Evolutionary conservation across 2,329 filamentous ascomycete species (phyloP).

Genomic region (Fusarium mundagurra): DNA sequence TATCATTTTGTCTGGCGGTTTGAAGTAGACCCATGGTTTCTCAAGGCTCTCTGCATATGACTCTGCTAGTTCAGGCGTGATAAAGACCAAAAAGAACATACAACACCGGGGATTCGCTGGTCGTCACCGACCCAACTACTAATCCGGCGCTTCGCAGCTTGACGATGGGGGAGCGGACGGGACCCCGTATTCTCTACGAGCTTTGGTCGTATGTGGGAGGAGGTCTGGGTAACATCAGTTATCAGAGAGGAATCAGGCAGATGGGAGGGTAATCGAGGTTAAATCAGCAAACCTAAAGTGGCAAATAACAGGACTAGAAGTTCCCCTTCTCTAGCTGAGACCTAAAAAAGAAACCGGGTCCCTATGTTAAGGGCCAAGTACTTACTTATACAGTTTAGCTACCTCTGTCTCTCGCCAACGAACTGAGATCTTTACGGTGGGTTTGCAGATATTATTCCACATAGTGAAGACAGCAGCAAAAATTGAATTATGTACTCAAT

Average conservation of each 20-base stretch:
- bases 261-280: background rate
- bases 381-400: background rate
- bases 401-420: background rate
- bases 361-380: no score
- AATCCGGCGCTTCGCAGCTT: conserved; percentile 12
- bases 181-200: conserved; percentile 17
- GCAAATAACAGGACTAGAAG: accelerated
- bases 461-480: background rate
- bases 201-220: conserved; percentile 8
- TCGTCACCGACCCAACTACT: conserved; percentile 15
- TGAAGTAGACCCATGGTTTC: background rate
- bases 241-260: accelerated
- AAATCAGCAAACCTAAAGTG: accelerated
- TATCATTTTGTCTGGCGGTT: conserved; percentile 16
- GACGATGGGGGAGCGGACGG: conserved; percentile 14
- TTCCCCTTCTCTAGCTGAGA: background rate
- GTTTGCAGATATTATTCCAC: accelerated
- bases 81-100: conserved; percentile 1
- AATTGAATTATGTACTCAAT: accelerated
- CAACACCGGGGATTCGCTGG: conserved; percentile 19
- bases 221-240: no score
- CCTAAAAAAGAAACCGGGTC: background rate
- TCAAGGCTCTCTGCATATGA: accelerated
- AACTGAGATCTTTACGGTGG: no score
- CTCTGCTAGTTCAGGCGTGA: accelerated